Percentiles rank a stretch among this genome's conserved stretches.
Conservation (phyloP, 306 rosid genomes). For the Carpinus viminea region DNA sequence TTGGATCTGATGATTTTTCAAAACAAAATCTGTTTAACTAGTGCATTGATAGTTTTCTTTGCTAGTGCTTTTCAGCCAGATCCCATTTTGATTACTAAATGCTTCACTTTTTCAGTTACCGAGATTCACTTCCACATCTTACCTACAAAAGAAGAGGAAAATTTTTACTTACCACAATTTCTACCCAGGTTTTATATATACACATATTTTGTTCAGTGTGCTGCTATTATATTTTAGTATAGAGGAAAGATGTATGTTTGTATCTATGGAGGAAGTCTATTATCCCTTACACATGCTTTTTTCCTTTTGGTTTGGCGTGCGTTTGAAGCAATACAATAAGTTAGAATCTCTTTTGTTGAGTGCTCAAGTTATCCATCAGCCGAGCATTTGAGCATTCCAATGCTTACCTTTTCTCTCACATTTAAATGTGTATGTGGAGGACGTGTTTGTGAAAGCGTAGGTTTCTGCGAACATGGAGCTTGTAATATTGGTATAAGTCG, state of each 20-base stretch:
- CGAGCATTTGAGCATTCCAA: too few relatives aligned
- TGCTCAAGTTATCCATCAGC: too few relatives aligned
- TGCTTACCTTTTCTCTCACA: background rate
- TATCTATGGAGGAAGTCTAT: background rate
- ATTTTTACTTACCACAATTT: background rate
- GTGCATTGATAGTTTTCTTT: too few relatives aligned
- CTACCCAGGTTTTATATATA: background rate
- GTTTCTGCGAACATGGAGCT: background rate
- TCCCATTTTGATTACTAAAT: background rate
- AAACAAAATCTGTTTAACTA: too few relatives aligned
- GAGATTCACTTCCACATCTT: background rate
- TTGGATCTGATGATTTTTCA: too few relatives aligned
- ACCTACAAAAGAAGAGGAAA: background rate
- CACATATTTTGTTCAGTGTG: background rate
- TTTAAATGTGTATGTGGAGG: background rate
- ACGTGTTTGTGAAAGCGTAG: background rate
- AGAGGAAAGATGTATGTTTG: too few relatives aligned
- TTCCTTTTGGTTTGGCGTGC: background rate
- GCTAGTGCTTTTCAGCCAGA: background rate
- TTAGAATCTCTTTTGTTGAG: too few relatives aligned
- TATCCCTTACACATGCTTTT: background rate
- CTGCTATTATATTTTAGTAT: background rate
- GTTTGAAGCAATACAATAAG: background rate
- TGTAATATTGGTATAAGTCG: background rate
- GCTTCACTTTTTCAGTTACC: too few relatives aligned